phyloP scores from a whole-genome alignment of 768 basidiomycete genomes.

The Psilocybe sp. region DNA sequence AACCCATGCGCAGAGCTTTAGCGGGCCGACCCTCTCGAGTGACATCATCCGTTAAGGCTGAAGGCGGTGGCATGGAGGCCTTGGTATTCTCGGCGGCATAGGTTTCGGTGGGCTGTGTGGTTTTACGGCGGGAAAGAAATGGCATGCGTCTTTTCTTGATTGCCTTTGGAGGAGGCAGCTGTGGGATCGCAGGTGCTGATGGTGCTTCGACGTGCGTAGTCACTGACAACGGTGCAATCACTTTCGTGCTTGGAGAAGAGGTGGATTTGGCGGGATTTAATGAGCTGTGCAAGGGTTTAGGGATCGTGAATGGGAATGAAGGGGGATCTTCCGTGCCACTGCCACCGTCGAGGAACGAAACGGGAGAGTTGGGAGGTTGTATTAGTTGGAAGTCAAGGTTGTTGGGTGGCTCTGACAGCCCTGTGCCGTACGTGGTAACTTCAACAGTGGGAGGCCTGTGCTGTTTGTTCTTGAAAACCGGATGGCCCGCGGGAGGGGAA shows the following conservation, averaged over 20 bases:
- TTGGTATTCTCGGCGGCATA: not conserved
- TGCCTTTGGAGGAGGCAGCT: conserved; percentile 8
- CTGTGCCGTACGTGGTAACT: conserved; percentile 9
- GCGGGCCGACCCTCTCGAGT: conserved; percentile 10
- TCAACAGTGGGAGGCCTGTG: conserved; percentile 10
- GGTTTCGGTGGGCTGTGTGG: conserved; percentile 1
- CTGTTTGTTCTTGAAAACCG: conserved; percentile 22
- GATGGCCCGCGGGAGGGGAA: conserved; percentile 30
- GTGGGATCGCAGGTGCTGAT: not conserved
- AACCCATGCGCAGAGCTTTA: conserved; percentile 10
- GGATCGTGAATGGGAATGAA: conserved; percentile 18
- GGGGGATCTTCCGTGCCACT: conserved; percentile 14
- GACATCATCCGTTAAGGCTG: conserved; percentile 9
- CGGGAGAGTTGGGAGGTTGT: conserved; percentile 33
- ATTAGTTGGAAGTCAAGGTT: conserved; percentile 25
- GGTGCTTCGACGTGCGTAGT: not conserved
- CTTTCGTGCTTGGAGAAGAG: conserved; percentile 1
- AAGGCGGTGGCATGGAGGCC: not conserved
- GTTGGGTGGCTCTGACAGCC: conserved; percentile 5
- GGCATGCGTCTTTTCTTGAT: conserved; percentile 19
- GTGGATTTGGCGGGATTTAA: not conserved
- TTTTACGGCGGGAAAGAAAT: conserved; percentile 22
- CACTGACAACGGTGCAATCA: conserved; percentile 4
- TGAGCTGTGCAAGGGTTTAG: conserved; percentile 1
- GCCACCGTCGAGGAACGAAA: conserved; percentile 15